These are phyloP conservation scores for Caryopteris hybrid DNA, from an alignment of 305 asterid species.

Conservation along the genomic window DNA sequence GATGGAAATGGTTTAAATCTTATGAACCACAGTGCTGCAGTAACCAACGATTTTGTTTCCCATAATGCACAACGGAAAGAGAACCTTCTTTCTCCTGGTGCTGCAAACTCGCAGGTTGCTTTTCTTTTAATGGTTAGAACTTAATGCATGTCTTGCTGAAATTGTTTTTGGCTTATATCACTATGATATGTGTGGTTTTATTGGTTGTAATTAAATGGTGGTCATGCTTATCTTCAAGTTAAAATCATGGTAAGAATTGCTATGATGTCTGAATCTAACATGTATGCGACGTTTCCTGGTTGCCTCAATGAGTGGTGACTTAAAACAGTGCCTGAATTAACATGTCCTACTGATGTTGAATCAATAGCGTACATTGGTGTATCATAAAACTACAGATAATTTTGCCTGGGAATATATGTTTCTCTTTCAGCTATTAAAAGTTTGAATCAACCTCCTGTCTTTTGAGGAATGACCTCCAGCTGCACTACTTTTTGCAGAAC, in stretches of 20 bases:
- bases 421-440: background rate
- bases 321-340: background rate
- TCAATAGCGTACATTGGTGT: background rate
- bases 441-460: background rate
- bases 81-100: slow-evolving; percentile 27
- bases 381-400: background rate
- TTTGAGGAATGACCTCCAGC: slow-evolving; percentile 19
- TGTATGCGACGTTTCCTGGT: background rate
- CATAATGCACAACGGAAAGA: slow-evolving; percentile 31
- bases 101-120: slow-evolving; percentile 48
- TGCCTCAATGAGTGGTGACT: background rate
- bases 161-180: background rate
- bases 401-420: background rate
- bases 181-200: background rate
- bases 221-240: background rate
- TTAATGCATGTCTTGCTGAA: background rate
- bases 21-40: slow-evolving; percentile 23
- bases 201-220: background rate
- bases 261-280: background rate
- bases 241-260: background rate
- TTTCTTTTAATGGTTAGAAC: background rate
- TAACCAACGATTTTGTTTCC: slow-evolving; percentile 22
- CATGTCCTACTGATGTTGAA: background rate
- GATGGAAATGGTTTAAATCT: slow-evolving; percentile 32
- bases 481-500: slow-evolving; percentile 42